Evolutionary conservation across 768 basidiomycete genomes (phyloP).

Genomic region (Naganishia vaughanmartiniae): DNA sequence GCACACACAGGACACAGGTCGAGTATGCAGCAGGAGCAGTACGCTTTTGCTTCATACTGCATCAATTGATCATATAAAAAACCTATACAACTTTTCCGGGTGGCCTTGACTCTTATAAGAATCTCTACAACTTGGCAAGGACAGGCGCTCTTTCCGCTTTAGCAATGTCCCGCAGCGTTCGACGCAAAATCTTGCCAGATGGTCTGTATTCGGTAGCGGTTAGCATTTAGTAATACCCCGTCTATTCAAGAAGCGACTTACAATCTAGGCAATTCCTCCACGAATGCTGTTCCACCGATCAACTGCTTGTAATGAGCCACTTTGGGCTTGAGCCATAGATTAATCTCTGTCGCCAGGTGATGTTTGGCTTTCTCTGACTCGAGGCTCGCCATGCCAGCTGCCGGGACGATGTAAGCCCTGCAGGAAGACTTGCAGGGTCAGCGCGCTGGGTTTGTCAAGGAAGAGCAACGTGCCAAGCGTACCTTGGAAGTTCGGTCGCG

Average conservation of each 20-base stretch:
- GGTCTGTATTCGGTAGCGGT: conserved; percentile 57
- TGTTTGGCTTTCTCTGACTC: conserved; percentile 43
- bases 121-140: conserved; percentile 36
- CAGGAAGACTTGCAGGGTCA: conserved; percentile 57
- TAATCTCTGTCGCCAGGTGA: conserved; percentile 58
- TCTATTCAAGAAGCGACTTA: conserved; percentile 41
- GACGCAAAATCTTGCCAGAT: conserved; percentile 80
- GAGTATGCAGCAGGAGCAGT: neutral
- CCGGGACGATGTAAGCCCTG: conserved; percentile 53
- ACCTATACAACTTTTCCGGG: neutral
- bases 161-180: conserved; percentile 57
- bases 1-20: too few species aligned
- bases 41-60: neutral
- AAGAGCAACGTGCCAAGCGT: conserved; percentile 27
- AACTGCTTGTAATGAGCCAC: conserved; percentile 70
- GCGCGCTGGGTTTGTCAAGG: conserved; percentile 48
- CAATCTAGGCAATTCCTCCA: conserved; percentile 70
- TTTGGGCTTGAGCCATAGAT: conserved; percentile 64
- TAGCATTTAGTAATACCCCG: neutral
- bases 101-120: neutral
- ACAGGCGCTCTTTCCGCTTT: conserved; percentile 28
- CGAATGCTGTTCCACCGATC: conserved; percentile 63
- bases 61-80: neutral
- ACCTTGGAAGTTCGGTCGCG: conserved; percentile 72
- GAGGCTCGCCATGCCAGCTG: conserved; percentile 32